Evolutionary conservation across 306 rosid species (phyloP), one percentile per base, ranked within the genome.

Genomic region (Lotus japonicus): DNA sequence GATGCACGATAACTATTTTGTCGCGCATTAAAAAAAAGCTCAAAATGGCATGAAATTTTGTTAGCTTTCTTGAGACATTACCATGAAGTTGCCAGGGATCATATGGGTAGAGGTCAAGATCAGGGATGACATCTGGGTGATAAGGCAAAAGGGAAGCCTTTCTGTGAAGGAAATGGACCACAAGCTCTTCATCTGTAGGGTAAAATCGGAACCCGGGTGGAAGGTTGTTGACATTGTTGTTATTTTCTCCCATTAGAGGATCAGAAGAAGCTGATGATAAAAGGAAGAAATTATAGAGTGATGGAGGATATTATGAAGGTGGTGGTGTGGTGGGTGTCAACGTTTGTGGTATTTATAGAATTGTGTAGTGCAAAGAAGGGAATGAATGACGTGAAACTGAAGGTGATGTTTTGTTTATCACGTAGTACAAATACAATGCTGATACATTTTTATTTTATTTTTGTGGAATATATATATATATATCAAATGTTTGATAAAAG

Each of bases 41-140:
- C 5, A 71, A 49, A 21, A 4, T 71, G 19, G 11, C 31, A 48
- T 59, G 69, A 60, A 71, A 36, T 66, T 51, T 66, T 11, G 2
- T 21, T 21, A 21, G 26, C 26, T 21, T 21, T 21, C 1, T 21
- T 21, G 26, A 21, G 26, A 21, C 26, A 21, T 21, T 28, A 94
- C 97, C 99, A 39, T 87, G 57, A 38, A 94, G 92, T 6, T 90
- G 86, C 99, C 99, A 94, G 1, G 99, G 99, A 70, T 94, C 92
- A 52, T 79, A 85, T 0, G 92, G 86, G 64, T 71, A 87, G 76
- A 88, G 97, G 26, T 84, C 86, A 72, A 94, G 99, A 73, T 94
- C 99, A 69, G 99, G 99, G 38, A 94, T 90, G 83, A 90, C 95
- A 17, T 94, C 99, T 0, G 99, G 99, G 44, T 94, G 97, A 66